Evolutionary conservation across 1,284 basidiomycete genomes (phyloP), one percentile per base, ranked within the genome.

Genomic region (Tausonia pullulans): DNA sequence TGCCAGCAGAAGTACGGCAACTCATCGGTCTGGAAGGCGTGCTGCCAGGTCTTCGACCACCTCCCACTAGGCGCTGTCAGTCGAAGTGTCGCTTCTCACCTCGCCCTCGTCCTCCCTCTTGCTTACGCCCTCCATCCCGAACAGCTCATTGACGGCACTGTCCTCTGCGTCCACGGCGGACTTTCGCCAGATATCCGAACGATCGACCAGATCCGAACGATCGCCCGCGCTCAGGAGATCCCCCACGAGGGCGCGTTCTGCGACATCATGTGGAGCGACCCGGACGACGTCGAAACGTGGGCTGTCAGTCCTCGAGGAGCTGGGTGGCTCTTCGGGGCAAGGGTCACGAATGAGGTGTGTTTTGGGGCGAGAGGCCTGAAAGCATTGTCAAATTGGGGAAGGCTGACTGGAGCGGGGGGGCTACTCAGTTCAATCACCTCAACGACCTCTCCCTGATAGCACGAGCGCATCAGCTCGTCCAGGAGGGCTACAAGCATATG

Each of bases 401-500:
- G 16, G 11, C 49, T 51, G 27, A 27, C 27, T 2, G 27, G 27
- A 27, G 27, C 27, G 27, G n/a, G n/a, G n/a, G n/a, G n/a, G 61
- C 27, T 27, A 46, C 48, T 11, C 69, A 92, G 88, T 97, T 97
- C 80, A 95, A 92, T 71, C 90, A 95, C 73, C 84, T 92, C 69
- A 97, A 96, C 74, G 81, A 81, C 27, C 80, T 96, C 3, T 79
- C 77, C 1, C 82, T 96, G 43, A 93, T 96, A 70, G 93, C 92
- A 3, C 84, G 93, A 48, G 93, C 93, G 0, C 93, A 96, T 74
- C 93, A 96, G 73, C 84, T 97, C 8, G 93, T 96, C 1, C 91
- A 96, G 75, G 95, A 98, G 77, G 95, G 95, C 0, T 96, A 87
- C 81, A 98, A 98, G 77, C 87, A 94, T 76, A 96, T 98, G 92